Percentiles rank a stretch among this genome's conserved stretches.
These are phyloP conservation scores for Ogataea salicorniae DNA, from an alignment of 805 yeast species.

Conservation along the genomic window DNA sequence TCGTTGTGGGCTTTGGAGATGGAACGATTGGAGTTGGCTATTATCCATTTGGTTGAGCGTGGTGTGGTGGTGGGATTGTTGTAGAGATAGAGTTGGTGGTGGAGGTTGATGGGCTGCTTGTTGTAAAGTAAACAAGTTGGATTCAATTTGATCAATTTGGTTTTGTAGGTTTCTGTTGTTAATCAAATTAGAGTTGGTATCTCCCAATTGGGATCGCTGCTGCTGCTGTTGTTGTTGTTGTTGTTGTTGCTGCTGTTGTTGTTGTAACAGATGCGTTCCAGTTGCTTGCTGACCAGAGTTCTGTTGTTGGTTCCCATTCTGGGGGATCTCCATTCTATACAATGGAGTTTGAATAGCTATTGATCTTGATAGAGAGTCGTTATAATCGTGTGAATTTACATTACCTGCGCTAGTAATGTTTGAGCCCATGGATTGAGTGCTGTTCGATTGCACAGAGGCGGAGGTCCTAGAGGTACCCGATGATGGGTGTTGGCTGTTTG, in stretches of 20 bases:
- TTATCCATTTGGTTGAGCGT: no score
- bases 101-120: not conserved
- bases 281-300: not conserved
- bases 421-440: no score
- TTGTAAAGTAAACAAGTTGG: slow-evolving; percentile 13
- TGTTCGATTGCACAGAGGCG: no score
- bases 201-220: not conserved
- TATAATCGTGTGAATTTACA: slow-evolving; percentile 13
- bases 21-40: not conserved
- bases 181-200: not conserved
- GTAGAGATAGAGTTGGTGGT: no score
- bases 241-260: not conserved
- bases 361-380: slow-evolving; percentile 17
- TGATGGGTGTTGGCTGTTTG: no score
- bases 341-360: slow-evolving; percentile 21
- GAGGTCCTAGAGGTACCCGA: no score
- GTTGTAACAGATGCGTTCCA: not conserved
- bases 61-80: no score
- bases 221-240: slow-evolving; percentile 4
- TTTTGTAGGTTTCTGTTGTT: slow-evolving; percentile 1
- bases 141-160: slow-evolving; percentile 14
- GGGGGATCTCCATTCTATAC: slow-evolving; percentile 16
- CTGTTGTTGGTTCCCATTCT: slow-evolving; percentile 3
- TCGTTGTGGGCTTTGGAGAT: not conserved
- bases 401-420: not conserved